Evolutionary conservation across 2,329 filamentous ascomycete genomes (phyloP).

Genomic region (Dactylonectria estremocensis): DNA sequence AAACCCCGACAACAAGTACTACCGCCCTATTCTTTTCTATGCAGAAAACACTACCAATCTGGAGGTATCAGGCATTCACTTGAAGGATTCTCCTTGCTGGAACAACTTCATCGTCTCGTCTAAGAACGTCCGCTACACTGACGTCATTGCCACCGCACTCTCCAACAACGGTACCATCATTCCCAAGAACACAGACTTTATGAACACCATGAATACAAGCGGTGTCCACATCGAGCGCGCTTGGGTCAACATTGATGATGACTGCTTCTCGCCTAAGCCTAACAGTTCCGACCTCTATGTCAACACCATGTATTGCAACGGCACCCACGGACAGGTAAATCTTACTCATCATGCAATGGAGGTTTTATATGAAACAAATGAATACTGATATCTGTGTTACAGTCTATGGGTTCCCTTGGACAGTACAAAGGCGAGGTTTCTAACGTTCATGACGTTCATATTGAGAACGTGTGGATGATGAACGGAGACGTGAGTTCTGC

Average conservation of each 20-base stretch:
- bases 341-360: constrained; percentile 38
- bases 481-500: constrained; percentile 51
- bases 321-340: constrained; percentile 65
- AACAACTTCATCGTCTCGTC: constrained; percentile 74
- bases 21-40: constrained; percentile 73
- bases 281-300: constrained; percentile 72
- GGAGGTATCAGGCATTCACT: constrained; percentile 69
- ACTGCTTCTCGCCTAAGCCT: constrained; percentile 74
- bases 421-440: constrained; percentile 70
- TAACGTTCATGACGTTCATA: constrained; percentile 69
- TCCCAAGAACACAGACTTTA: constrained; percentile 75
- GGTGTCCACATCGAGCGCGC: constrained; percentile 66
- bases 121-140: constrained; percentile 67
- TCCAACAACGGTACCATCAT: constrained; percentile 62
- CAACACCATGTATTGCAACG: constrained; percentile 73
- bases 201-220: constrained; percentile 72
- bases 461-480: constrained; percentile 73
- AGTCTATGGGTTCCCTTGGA: constrained; percentile 69
- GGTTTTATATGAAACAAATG: fast-evolving
- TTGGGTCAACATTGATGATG: constrained; percentile 70
- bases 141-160: constrained; percentile 68
- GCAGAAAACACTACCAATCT: constrained; percentile 74
- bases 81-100: constrained; percentile 75
- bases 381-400: background rate
- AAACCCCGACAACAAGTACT: constrained; percentile 68